Percentiles rank a stretch among this genome's conserved stretches.
Conservation (phyloP, 805 yeast genomes). For the Wickerhamiella spandovensis region DNA sequence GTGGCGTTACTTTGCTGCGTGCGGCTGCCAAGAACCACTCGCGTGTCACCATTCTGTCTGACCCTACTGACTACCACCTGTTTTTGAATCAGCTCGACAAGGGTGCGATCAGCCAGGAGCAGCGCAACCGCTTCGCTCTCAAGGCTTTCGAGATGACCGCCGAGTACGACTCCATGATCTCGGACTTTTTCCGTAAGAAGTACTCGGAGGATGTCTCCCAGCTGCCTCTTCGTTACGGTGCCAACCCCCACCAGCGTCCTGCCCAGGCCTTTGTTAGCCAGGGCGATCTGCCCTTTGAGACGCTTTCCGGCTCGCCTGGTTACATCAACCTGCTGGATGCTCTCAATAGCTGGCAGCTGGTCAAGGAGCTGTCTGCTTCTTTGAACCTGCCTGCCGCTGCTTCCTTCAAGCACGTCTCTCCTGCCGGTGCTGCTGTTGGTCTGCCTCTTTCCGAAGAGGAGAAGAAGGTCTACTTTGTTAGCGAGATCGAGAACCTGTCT, state of each 20-base stretch:
- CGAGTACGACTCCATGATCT: constrained; percentile 87
- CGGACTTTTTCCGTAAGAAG: constrained; percentile 95
- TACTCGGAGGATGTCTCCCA: constrained; percentile 83
- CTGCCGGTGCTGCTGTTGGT: constrained; percentile 98
- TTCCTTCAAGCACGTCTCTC: constrained; percentile 95
- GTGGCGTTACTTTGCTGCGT: constrained; percentile 92
- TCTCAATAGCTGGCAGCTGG: constrained; percentile 96
- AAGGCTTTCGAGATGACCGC: constrained; percentile 99
- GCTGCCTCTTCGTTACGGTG: constrained; percentile 93
- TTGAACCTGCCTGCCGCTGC: constrained; percentile 97
- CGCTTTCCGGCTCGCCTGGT: constrained; percentile 90
- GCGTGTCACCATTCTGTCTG: constrained; percentile 89
- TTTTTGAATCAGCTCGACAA: constrained; percentile 68
- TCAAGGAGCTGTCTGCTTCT: constrained; percentile 88
- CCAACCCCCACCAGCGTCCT: constrained; percentile 98
- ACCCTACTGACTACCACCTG: constrained; percentile 82
- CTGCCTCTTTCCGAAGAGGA: constrained; percentile 81
- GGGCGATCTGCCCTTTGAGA: constrained; percentile 89
- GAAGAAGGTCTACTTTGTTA: constrained; percentile 90
- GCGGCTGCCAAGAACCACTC: constrained; percentile 99
- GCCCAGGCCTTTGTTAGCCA: constrained; percentile 88
- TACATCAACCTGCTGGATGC: constrained; percentile 95
- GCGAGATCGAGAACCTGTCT: constrained; percentile 85
- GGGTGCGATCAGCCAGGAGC: constrained; percentile 58
- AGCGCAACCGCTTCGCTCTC: constrained; percentile 76